Evolutionary conservation across 495 filamentous ascomycete species (phyloP), one percentile per base, ranked within the genome.

Genomic region (Penicillium chermesinum): DNA sequence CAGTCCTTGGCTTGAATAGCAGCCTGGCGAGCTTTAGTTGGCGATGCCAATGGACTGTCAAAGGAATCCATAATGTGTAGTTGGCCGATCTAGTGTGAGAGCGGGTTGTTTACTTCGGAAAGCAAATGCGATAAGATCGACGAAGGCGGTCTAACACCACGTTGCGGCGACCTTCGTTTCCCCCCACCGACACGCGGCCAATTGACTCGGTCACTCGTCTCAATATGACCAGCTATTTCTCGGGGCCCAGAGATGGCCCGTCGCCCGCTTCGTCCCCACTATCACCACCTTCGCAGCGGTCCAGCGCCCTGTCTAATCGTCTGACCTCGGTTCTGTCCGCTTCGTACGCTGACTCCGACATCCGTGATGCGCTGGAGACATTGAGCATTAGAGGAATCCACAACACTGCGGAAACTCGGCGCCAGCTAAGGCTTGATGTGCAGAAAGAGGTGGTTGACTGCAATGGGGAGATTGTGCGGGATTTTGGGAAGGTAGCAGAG

Each of bases 381-480:
- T 71, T 97, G 12, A 91, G 95, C 63, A 71, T 80, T 22, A 73
- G 84, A 17, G 79, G 79, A 1, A 63, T 89, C 12, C 71, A 80
- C 34, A 96, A 96, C 59, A 89, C 80, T 7, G 72, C 85, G 7
- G 88, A 94, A 50, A 85, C 85, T 15, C 77, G 93, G 9, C 81
- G 93, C 22, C 83, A 86, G 53, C 67, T 97, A 10, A 80, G 89
- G 22, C 67, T 95, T 1, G 86, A 95, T 66, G 77, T 94, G 2
- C 90, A 97, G 65, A 90, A 87, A 56, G 90, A 97, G 64, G 86
- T 96, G 25, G 88, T 96, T 38, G 81, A 91, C 49, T 88, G 88
- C 68, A 96, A 97, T 82, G 90, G 84, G 25, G 84, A 89, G 47
- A 88, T 99, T 47, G 82, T 99, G 41, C 71, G 77, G 44, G 91